These are phyloP conservation scores for Calonectria pseudoturangicola DNA, from an alignment of 2,329 filamentous ascomycete genomes.

Conservation along the genomic window DNA sequence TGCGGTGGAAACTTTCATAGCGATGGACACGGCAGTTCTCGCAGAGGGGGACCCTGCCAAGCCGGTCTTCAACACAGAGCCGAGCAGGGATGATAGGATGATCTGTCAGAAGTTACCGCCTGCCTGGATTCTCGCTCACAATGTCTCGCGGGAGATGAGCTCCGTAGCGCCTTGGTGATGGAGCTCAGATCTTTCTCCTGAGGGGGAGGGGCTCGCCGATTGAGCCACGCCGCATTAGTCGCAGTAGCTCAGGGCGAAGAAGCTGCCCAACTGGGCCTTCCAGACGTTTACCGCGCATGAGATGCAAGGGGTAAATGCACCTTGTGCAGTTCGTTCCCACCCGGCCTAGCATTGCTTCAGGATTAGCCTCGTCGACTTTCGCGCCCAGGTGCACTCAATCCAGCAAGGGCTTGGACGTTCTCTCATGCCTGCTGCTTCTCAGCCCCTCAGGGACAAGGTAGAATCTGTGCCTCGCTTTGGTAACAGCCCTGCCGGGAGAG, in stretches of 20 bases:
- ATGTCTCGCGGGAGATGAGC: too few relatives aligned
- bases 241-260: not conserved
- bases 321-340: not conserved
- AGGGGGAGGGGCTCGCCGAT: not conserved
- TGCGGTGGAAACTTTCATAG: too few relatives aligned
- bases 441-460: not conserved
- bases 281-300: not conserved
- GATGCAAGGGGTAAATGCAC: not conserved
- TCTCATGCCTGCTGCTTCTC: not conserved
- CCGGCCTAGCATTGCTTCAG: not conserved
- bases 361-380: not conserved
- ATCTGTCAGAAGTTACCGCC: too few relatives aligned
- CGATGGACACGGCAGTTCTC: too few relatives aligned
- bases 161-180: too few relatives aligned
- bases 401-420: not conserved
- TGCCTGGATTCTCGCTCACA: too few relatives aligned
- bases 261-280: not conserved
- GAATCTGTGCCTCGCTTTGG: too few relatives aligned
- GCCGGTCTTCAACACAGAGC: too few relatives aligned
- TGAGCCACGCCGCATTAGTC: not conserved
- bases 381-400: not conserved
- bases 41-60: too few relatives aligned
- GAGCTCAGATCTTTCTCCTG: too few relatives aligned
- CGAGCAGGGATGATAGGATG: too few relatives aligned
- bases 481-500: not conserved